phyloP scores from a whole-genome alignment of 2,329 filamentous ascomycete genomes.

The Pseudocercospora fuligena region DNA sequence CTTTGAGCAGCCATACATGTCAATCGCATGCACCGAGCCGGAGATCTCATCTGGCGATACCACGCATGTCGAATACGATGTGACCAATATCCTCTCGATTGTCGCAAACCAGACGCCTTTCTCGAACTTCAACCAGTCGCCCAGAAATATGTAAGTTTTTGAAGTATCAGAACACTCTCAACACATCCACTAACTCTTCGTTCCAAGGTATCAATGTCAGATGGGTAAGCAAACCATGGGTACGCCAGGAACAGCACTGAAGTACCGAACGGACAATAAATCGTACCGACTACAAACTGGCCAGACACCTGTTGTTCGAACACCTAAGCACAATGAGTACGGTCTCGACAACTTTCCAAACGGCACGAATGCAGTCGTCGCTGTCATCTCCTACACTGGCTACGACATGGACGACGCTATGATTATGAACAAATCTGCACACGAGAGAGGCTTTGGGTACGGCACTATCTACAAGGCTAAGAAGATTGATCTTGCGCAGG shows the following conservation, averaged over 20 bases:
- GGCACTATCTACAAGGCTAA: slow-evolving; percentile 99
- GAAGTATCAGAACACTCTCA: neutral
- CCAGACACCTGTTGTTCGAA: slow-evolving; percentile 90
- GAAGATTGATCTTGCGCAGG: slow-evolving; percentile 83
- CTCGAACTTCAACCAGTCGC: slow-evolving; percentile 97
- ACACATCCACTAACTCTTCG: neutral
- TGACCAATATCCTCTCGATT: slow-evolving; percentile 96
- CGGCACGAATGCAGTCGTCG: slow-evolving; percentile 91
- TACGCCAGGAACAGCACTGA: slow-evolving; percentile 82
- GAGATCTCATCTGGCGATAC: slow-evolving; percentile 88
- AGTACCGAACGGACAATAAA: slow-evolving; percentile 95
- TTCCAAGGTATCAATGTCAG: slow-evolving; percentile 64
- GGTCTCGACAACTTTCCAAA: slow-evolving; percentile 98
- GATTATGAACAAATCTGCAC: slow-evolving; percentile 97
- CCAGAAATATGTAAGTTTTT: slow-evolving; percentile 86
- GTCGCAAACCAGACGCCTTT: slow-evolving; percentile 99
- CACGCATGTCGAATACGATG: slow-evolving; percentile 91
- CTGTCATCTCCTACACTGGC: slow-evolving; percentile 97
- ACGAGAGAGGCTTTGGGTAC: slow-evolving; percentile 93
- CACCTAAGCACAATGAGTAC: slow-evolving; percentile 92
- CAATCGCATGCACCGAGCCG: slow-evolving; percentile 86
- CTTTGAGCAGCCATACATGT: slow-evolving; percentile 97
- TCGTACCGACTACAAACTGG: slow-evolving; percentile 92
- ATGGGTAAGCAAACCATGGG: slow-evolving; percentile 99
- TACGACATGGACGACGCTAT: slow-evolving; percentile 99